Conservation (phyloP, 2,329 filamentous ascomycete genomes). For the Monilinia laxa region DNA sequence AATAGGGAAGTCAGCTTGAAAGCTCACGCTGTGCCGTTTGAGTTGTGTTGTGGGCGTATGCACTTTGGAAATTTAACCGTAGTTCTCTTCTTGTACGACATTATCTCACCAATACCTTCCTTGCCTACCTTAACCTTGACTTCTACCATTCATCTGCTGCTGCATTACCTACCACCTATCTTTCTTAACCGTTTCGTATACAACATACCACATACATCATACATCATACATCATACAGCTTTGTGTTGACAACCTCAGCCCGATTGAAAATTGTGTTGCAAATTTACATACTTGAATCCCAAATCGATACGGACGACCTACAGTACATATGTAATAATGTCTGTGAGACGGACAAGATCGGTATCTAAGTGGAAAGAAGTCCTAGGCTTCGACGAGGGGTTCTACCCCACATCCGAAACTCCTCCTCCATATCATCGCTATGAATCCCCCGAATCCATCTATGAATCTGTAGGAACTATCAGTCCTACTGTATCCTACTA, state of each 20-base stretch:
- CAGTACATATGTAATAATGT: constrained; percentile 18
- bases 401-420: constrained; percentile 21
- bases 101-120: background rate
- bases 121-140: background rate
- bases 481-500: constrained; percentile 24
- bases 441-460: constrained; percentile 23
- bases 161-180: background rate
- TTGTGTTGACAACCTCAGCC: constrained; percentile 10
- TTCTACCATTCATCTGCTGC: background rate
- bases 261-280: background rate
- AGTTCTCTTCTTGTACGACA: constrained; percentile 16
- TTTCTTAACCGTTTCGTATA: constrained; percentile 11
- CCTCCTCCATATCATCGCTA: constrained; percentile 23
- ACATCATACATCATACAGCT: background rate
- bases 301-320: background rate
- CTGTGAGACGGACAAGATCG: constrained; percentile 31
- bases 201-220: background rate
- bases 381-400: constrained; percentile 36
- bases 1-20: constrained; percentile 21
- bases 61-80: constrained; percentile 11
- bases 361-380: constrained; percentile 38
- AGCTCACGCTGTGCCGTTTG: constrained; percentile 22
- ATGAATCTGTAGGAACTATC: constrained; percentile 21
- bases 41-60: constrained; percentile 3
- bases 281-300: background rate